Evolutionary conservation across 768 basidiomycete genomes (phyloP).

Genomic region (Tricholomella constricta): DNA sequence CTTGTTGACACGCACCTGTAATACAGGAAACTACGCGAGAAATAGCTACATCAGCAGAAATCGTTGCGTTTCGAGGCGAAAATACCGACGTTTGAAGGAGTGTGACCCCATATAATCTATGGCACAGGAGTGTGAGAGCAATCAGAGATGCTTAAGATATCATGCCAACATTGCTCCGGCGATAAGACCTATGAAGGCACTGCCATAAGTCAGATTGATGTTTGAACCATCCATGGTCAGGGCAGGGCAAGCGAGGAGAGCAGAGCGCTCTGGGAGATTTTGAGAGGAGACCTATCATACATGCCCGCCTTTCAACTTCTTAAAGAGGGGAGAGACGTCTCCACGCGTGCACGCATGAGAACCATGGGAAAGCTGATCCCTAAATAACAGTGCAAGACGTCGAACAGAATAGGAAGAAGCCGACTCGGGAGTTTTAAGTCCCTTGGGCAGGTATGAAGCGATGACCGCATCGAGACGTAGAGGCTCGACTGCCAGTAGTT

Average conservation of each 20-base stretch:
- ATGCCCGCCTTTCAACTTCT: constrained; percentile 1
- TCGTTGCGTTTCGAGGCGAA: background rate
- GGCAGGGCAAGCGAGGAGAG: background rate
- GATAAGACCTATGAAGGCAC: constrained; percentile 47
- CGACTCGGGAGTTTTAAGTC: constrained; percentile 1
- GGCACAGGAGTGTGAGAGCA: background rate
- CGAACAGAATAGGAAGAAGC: constrained; percentile 4
- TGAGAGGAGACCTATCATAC: constrained; percentile 2
- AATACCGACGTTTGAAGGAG: constrained; percentile 42
- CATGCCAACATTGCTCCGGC: constrained; percentile 42
- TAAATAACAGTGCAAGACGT: constrained; percentile 1
- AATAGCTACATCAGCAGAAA: constrained; percentile 4
- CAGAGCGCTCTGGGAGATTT: background rate
- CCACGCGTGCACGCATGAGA: constrained; percentile 3
- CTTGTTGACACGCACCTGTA: constrained; percentile 33
- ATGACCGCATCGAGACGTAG: constrained; percentile 3
- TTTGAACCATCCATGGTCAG: constrained; percentile 15
- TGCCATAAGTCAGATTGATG: constrained; percentile 43
- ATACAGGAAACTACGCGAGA: constrained; percentile 38
- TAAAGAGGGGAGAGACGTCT: constrained; percentile 1
- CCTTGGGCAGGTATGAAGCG: background rate
- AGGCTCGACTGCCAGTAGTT: background rate
- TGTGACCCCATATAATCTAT: constrained; percentile 50
- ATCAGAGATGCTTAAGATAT: background rate
- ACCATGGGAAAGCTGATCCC: constrained; percentile 3